Base-by-base conservation (phyloP, 129 eudicot species). In the Tanacetum coccineum region DNA sequence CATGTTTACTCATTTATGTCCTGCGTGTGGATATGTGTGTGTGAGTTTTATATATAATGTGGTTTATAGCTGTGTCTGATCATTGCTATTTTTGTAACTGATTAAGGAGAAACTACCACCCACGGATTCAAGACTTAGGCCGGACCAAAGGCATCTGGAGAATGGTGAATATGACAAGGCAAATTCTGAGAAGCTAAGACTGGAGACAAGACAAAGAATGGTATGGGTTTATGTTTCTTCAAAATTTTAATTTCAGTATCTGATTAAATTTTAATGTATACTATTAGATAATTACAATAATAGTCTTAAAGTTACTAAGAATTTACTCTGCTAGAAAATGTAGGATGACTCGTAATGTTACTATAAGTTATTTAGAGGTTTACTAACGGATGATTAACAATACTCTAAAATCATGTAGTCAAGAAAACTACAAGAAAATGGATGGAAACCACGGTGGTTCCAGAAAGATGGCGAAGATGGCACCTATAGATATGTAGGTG, bases 361-460 rank as follows among this genome's bases (percentile, higher is more conserved):
- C 8, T 49, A 49, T 6, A 14, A 49, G 10, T 44, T 13, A 70
- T 25, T 6, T 17, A 9, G 9, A 14, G 66, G 19, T 61, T 28
- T 20, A 72, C 20, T 72, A 51, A 49, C 25, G 12, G 7, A 71
- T 71, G 68, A 39, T 45, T 70, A 2, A 51, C 62, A 50, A 20
- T 54, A 30, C 20, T 64, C n/a, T 55, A 22, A 42, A 17, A 14
- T 69, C 42, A 45, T 82, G 68, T 76, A 90, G 97, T 87, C 95
- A 12, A 84, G 89, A 64, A 90, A 90, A 80, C 49, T 90, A 72
- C 96, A 89, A 86, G 95, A 89, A 74, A 73, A 81, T 70, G 96
- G 96, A 28, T 89, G 96, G 96, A 87, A 78, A 59, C 82, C 97
- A 8, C 74, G 82, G 74, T 90, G 95, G 95, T 90, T 90, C 69